Conservation (phyloP, 768 basidiomycete species). For the Amanita molliuscula region DNA sequence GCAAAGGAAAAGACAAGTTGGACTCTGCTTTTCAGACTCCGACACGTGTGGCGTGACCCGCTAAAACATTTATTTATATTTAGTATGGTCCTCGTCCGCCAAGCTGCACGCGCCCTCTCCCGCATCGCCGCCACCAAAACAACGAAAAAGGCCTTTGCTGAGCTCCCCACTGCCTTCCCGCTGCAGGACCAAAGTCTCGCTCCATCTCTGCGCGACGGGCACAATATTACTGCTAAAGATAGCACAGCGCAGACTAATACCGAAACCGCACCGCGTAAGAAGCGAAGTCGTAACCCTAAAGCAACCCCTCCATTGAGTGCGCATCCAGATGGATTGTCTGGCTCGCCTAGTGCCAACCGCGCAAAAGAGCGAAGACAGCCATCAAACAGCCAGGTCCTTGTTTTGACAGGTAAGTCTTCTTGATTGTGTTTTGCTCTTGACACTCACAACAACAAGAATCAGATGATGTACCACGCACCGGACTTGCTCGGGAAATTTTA, state of each 20-base stretch:
- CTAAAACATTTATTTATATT: conserved; percentile 8
- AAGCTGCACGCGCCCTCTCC: background rate
- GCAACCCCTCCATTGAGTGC: background rate
- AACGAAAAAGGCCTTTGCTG: conserved; percentile 30
- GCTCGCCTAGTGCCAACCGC: background rate
- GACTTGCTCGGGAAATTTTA: conserved; percentile 57
- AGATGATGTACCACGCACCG: conserved; percentile 9
- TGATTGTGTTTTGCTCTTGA: background rate
- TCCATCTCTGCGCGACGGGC: conserved; percentile 32
- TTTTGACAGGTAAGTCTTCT: background rate
- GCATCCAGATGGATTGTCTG: background rate
- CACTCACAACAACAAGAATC: background rate
- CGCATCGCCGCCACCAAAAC: background rate
- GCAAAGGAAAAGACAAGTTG: conserved; percentile 17
- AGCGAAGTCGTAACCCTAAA: conserved; percentile 1
- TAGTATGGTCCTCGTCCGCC: conserved; percentile 2
- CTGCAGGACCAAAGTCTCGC: conserved; percentile 33
- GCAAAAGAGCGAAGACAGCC: background rate
- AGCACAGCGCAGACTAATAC: background rate
- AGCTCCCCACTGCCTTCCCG: conserved; percentile 42
- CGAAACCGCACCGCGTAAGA: conserved; percentile 3
- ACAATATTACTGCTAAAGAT: background rate
- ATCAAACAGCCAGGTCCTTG: background rate
- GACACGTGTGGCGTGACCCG: conserved; percentile 19
- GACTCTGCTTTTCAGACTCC: conserved; percentile 14